Conservation (phyloP, 1,284 basidiomycete species). For the Ceratobasidium sp. region DNA sequence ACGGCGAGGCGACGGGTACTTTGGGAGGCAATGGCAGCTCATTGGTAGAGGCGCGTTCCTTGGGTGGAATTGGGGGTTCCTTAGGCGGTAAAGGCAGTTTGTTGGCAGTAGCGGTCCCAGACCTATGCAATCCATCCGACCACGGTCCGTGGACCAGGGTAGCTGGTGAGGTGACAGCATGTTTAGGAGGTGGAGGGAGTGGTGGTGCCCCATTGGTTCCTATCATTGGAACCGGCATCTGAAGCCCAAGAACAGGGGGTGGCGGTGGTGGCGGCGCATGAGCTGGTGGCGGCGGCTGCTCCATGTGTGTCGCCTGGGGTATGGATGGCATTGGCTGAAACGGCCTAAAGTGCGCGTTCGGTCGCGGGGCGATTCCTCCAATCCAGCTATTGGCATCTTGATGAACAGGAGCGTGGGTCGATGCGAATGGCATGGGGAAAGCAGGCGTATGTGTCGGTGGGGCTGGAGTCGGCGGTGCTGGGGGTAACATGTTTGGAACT, state of each 20-base stretch:
- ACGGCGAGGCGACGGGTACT: neutral
- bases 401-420: neutral
- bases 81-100: slow-evolving; percentile 23
- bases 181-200: slow-evolving; percentile 2
- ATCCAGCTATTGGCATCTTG: neutral
- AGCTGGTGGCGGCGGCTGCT: neutral
- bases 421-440: slow-evolving; percentile 8
- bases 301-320: neutral
- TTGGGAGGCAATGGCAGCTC: neutral
- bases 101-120: neutral
- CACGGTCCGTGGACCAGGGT: slow-evolving; percentile 8
- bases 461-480: neutral
- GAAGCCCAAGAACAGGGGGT: slow-evolving; percentile 28
- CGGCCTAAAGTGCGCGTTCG: neutral
- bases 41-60: neutral
- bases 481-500: neutral
- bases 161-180: slow-evolving; percentile 15
- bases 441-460: slow-evolving; percentile 13
- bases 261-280: slow-evolving; percentile 16
- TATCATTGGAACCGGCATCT: neutral
- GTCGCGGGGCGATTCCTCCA: slow-evolving; percentile 14
- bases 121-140: slow-evolving; percentile 4
- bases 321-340: slow-evolving; percentile 35
- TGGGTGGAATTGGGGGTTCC: neutral
- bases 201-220: neutral